Conservation (phyloP, 352 stramenopile genomes). For the Paralagenidium karlingii region DNA sequence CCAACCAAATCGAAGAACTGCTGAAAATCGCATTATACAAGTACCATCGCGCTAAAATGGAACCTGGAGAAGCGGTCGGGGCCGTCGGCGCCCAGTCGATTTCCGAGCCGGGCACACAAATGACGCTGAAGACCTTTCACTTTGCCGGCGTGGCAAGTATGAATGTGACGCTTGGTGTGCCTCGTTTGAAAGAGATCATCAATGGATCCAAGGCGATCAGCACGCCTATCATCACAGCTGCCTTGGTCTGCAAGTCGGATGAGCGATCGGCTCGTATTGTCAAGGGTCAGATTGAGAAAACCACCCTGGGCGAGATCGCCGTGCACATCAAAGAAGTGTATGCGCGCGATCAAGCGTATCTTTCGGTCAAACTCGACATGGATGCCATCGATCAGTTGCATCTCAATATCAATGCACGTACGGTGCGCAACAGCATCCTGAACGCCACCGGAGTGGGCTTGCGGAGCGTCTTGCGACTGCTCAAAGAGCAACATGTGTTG, state of each 20-base stretch:
- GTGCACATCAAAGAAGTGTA: slow-evolving; percentile 98
- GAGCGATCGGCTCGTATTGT: slow-evolving; percentile 96
- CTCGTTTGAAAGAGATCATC: slow-evolving; percentile 97
- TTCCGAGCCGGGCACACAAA: slow-evolving; percentile 92
- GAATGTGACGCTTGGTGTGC: slow-evolving; percentile 99
- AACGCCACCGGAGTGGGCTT: slow-evolving; percentile 58
- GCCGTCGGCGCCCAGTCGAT: slow-evolving; percentile 96
- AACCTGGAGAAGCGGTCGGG: slow-evolving; percentile 95
- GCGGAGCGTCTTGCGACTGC: slow-evolving; percentile 47
- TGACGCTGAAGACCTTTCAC: slow-evolving; percentile 99
- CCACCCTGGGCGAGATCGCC: slow-evolving; percentile 92
- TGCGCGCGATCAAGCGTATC: slow-evolving; percentile 85
- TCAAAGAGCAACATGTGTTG: slow-evolving; percentile 80
- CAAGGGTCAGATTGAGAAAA: slow-evolving; percentile 99
- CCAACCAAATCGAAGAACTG: slow-evolving; percentile 60
- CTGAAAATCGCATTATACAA: slow-evolving; percentile 70
- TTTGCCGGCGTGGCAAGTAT: slow-evolving; percentile 99
- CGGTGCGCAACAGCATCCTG: slow-evolving; percentile 89
- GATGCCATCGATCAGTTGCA: slow-evolving; percentile 94
- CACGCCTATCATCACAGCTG: slow-evolving; percentile 99
- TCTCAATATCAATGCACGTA: slow-evolving; percentile 88
- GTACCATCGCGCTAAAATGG: slow-evolving; percentile 79
- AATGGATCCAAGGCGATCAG: slow-evolving; percentile 96
- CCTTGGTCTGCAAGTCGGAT: slow-evolving; percentile 93
- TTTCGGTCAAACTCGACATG: slow-evolving; percentile 97